Evolutionary conservation across 768 basidiomycete genomes (phyloP).

Genomic region (Filobasidium wieringae): DNA sequence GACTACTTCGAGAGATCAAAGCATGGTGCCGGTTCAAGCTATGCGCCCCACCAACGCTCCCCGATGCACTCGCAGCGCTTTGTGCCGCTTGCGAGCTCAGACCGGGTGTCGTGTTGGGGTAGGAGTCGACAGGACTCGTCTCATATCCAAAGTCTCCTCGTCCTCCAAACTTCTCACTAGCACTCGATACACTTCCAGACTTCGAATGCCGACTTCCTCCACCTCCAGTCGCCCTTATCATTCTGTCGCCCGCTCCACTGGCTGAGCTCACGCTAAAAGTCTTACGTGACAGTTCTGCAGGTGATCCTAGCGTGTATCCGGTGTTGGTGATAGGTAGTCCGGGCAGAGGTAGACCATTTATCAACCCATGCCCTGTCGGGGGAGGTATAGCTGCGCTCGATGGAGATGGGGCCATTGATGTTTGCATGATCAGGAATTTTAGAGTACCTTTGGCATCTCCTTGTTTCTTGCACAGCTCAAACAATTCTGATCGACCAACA

Average conservation of each 20-base stretch:
- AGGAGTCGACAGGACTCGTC: neutral
- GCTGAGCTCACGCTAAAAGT: slow-evolving; percentile 14
- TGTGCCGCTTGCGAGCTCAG: too few species aligned
- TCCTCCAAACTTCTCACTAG: slow-evolving; percentile 19
- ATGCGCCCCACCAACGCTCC: neutral
- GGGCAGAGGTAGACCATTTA: slow-evolving; percentile 29
- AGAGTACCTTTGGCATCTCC: slow-evolving; percentile 70
- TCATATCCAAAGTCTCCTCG: neutral
- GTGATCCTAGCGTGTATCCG: slow-evolving; percentile 64
- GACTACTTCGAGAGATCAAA: neutral
- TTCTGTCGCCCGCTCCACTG: neutral
- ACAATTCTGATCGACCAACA: slow-evolving; percentile 56
- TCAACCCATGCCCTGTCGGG: slow-evolving; percentile 24
- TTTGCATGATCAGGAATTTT: slow-evolving; percentile 68
- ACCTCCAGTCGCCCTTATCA: neutral
- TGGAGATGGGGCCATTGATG: slow-evolving; percentile 40
- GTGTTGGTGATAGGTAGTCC: too few species aligned
- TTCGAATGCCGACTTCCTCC: slow-evolving; percentile 27
- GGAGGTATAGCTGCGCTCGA: slow-evolving; percentile 56
- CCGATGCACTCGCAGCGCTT: neutral
- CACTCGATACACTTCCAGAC: slow-evolving; percentile 28
- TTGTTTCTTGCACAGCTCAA: slow-evolving; percentile 56
- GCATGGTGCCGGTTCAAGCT: neutral
- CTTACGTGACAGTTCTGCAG: slow-evolving; percentile 38
- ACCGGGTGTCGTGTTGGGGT: neutral